Percentiles rank a stretch among this genome's conserved stretches.
These are phyloP conservation scores for Aureobasidium sp. DNA, from an alignment of 2,329 filamentous ascomycete genomes.

Conservation along the genomic window DNA sequence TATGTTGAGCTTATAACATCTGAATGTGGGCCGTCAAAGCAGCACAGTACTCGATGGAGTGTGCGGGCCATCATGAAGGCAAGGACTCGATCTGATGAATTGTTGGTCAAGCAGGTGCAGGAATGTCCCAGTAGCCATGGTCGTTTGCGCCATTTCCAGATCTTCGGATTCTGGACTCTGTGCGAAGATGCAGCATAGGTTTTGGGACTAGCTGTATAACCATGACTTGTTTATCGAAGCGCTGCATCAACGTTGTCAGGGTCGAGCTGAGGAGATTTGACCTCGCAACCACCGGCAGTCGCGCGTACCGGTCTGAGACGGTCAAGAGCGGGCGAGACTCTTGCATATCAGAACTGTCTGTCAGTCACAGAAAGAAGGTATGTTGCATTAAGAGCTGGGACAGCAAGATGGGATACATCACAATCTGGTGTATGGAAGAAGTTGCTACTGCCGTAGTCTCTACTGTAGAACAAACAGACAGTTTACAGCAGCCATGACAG, in stretches of 20 bases:
- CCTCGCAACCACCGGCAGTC: not conserved
- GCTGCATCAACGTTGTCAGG: not conserved
- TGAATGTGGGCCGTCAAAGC: no score
- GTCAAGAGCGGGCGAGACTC: not conserved
- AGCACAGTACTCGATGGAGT: no score
- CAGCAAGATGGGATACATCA: not conserved
- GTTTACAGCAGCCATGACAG: not conserved
- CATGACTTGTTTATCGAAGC: not conserved
- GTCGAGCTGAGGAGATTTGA: not conserved
- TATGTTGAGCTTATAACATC: not conserved
- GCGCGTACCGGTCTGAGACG: not conserved
- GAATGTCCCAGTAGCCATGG: not conserved
- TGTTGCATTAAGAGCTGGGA: not conserved
- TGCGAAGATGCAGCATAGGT: not conserved
- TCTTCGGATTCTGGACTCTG: not conserved
- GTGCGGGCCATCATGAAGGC: not conserved
- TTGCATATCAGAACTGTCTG: not conserved
- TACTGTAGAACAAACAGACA: no score
- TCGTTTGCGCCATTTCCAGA: not conserved
- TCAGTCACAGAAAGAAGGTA: not conserved
- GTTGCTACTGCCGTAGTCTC: not conserved
- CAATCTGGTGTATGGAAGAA: not conserved
- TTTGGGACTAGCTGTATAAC: not conserved
- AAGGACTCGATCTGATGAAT: not conserved
- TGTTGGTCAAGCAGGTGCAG: not conserved